These are phyloP conservation scores for Plasmodiophora brassicae DNA, from an alignment of 208 protist genomes.

Conservation along the genomic window DNA sequence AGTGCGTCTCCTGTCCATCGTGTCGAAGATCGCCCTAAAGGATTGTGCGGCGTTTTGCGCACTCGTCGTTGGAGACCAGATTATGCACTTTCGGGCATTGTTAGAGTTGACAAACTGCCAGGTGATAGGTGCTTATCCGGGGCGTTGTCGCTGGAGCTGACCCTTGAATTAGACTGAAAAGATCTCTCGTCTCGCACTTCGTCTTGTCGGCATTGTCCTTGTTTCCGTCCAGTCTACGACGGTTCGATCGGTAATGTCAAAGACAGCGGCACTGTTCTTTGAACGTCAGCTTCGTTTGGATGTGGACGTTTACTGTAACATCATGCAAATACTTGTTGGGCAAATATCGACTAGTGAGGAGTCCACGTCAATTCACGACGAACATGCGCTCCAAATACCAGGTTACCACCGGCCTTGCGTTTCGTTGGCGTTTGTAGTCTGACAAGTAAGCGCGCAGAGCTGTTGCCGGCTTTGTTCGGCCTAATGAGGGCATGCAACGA, in stretches of 20 bases:
- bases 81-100: background rate
- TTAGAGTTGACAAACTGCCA: background rate
- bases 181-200: background rate
- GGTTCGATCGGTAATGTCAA: background rate
- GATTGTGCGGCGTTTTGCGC: background rate
- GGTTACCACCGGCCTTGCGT: background rate
- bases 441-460: background rate
- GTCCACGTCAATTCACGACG: background rate
- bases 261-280: background rate
- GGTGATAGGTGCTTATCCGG: no score
- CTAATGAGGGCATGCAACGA: background rate
- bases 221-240: background rate
- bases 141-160: no score
- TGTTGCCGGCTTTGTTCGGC: background rate
- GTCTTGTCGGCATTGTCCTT: background rate
- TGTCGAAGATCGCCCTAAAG: background rate
- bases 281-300: background rate
- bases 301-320: background rate
- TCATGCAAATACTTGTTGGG: conserved; percentile 2
- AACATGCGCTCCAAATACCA: conserved; percentile 12
- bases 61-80: background rate
- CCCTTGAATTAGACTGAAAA: background rate
- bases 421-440: background rate
- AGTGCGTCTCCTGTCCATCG: background rate
- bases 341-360: background rate